Percentiles rank a stretch among this genome's conserved stretches.
Conservation (phyloP, 345 rosid genomes). For the Citrus hindsii region DNA sequence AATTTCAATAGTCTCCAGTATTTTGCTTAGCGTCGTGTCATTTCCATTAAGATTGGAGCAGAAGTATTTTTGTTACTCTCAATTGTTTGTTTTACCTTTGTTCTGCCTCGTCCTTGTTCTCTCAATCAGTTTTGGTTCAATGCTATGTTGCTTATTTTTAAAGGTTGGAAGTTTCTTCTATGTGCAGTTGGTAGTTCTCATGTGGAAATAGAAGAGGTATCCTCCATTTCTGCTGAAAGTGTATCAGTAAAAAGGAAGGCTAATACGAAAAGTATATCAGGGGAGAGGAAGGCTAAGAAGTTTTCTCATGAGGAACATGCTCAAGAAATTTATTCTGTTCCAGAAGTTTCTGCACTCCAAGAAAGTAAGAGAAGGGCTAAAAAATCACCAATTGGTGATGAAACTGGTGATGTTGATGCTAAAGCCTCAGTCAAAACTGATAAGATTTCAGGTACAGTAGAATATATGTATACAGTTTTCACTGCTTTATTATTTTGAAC, state of each 20-base stretch:
- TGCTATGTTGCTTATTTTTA: slow-evolving; percentile 8
- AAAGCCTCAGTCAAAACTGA: slow-evolving; percentile 22
- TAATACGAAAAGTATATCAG: slow-evolving; percentile 10
- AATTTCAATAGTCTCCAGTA: not conserved
- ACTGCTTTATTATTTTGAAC: not conserved
- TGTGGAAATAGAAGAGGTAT: slow-evolving; percentile 21
- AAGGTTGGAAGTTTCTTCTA: not conserved
- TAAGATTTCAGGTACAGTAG: slow-evolving; percentile 29
- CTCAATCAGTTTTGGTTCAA: not conserved
- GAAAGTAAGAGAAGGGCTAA: slow-evolving; percentile 39
- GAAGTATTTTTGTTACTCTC: not conserved
- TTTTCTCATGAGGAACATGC: slow-evolving; percentile 19
- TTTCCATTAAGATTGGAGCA: not conserved
- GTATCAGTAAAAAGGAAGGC: slow-evolving; percentile 27
- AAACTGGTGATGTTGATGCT: slow-evolving; percentile 25
- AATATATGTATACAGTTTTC: not conserved
- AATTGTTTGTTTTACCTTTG: not conserved
- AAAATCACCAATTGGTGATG: slow-evolving; percentile 18
- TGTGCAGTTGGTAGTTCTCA: slow-evolving; percentile 43
- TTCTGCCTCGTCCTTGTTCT: not conserved
- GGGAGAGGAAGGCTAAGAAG: slow-evolving; percentile 23
- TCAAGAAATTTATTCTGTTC: slow-evolving; percentile 22
- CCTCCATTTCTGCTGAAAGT: slow-evolving; percentile 28
- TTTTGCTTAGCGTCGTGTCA: not conserved
- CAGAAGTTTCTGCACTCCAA: slow-evolving; percentile 32